These are phyloP conservation scores for Halenospora varia DNA, from an alignment of 495 filamentous ascomycete species.

Conservation along the genomic window DNA sequence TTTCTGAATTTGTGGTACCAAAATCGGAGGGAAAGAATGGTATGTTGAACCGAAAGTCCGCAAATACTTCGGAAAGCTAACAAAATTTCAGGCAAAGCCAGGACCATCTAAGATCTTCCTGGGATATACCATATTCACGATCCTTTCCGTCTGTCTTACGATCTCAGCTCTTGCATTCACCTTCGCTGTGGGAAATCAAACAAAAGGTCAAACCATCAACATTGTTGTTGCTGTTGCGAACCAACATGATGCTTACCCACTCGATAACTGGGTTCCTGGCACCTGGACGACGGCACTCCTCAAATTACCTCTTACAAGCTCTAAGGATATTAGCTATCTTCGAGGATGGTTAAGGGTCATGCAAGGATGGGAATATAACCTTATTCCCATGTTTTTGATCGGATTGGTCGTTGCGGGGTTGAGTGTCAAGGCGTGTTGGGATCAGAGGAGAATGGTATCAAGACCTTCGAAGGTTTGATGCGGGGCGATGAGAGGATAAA, in stretches of 20 bases:
- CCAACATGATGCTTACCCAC: slow-evolving; percentile 37
- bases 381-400: slow-evolving; percentile 46
- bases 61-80: neutral
- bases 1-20: slow-evolving; percentile 35
- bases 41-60: neutral
- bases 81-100: slow-evolving; percentile 1
- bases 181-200: slow-evolving; percentile 39
- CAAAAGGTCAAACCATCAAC: slow-evolving; percentile 39
- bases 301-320: slow-evolving; percentile 35
- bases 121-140: slow-evolving; percentile 34
- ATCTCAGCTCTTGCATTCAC: slow-evolving; percentile 40
- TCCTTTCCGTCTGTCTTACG: slow-evolving; percentile 43
- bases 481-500: too few relatives aligned
- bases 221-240: slow-evolving; percentile 27
- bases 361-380: slow-evolving; percentile 51
- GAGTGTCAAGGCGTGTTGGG: slow-evolving; percentile 2
- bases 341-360: slow-evolving; percentile 37
- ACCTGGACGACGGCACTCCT: slow-evolving; percentile 51
- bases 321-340: slow-evolving; percentile 32
- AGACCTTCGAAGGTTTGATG: too few relatives aligned
- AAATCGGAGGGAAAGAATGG: slow-evolving; percentile 3
- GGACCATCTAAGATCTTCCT: slow-evolving; percentile 29
- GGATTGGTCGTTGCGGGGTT: slow-evolving; percentile 30
- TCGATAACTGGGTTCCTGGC: slow-evolving; percentile 48
- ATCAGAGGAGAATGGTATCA: too few relatives aligned